These are phyloP conservation scores for Candida suzukii DNA, from an alignment of 805 yeast species.

Conservation along the genomic window DNA sequence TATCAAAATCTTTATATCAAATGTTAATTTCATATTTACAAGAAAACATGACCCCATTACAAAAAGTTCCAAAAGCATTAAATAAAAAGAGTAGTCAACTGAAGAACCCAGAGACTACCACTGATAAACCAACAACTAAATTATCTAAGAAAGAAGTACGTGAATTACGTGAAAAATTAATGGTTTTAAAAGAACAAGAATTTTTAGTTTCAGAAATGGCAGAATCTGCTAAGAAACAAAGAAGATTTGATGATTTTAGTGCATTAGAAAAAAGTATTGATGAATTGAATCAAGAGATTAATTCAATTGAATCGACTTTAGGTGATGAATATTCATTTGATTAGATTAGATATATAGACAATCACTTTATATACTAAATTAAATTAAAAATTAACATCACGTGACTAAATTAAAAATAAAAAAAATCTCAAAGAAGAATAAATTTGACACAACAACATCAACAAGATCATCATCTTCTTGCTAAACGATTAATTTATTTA, in stretches of 20 bases:
- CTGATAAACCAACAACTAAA: conserved; percentile 15
- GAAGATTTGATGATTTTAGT: conserved; percentile 72
- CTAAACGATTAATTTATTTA: too few species aligned
- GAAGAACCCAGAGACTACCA: conserved; percentile 2
- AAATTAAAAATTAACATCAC: too few species aligned
- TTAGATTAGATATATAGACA: background rate
- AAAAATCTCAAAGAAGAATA: too few species aligned
- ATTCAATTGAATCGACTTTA: conserved; percentile 36
- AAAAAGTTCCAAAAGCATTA: conserved; percentile 40
- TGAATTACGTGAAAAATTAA: conserved; percentile 59
- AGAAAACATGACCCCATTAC: conserved; percentile 56
- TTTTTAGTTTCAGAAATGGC: conserved; percentile 65
- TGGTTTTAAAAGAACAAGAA: conserved; percentile 83
- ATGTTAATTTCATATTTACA: conserved; percentile 58
- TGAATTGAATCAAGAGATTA: conserved; percentile 49
- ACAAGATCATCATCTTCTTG: too few species aligned
- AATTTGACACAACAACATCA: too few species aligned
- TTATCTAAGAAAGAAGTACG: conserved; percentile 49
- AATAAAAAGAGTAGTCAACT: conserved; percentile 11
- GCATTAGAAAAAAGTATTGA: conserved; percentile 49
- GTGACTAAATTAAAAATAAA: too few species aligned
- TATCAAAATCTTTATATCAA: conserved; percentile 48
- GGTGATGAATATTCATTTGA: conserved; percentile 40
- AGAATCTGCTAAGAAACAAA: conserved; percentile 49
- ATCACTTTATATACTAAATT: too few species aligned